Evolutionary conservation across 352 stramenopile genomes (phyloP).

Genomic region (Phytopythium mirpurense): DNA sequence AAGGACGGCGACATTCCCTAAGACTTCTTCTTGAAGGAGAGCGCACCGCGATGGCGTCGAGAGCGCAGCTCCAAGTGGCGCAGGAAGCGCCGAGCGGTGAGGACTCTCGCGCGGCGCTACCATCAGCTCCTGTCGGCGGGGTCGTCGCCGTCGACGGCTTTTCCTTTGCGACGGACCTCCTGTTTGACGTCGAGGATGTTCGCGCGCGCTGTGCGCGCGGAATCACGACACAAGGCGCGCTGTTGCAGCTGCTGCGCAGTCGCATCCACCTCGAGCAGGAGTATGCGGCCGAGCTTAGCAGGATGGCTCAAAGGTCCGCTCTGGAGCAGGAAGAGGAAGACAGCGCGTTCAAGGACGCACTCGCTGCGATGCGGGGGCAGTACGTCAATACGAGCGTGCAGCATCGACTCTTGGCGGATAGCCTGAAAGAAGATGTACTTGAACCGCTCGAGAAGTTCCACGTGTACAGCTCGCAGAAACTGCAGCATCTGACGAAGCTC

Average conservation of each 20-base stretch:
- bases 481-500: conserved; percentile 44
- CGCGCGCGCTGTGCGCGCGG: conserved; percentile 32
- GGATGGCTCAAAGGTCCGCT: conserved; percentile 53
- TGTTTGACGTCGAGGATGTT: conserved; percentile 77
- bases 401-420: conserved; percentile 62
- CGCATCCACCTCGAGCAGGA: conserved; percentile 66
- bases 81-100: neutral
- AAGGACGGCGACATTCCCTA: neutral
- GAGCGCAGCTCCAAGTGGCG: neutral
- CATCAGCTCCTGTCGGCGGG: too few relatives aligned
- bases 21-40: neutral
- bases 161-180: conserved; percentile 69
- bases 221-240: conserved; percentile 45
- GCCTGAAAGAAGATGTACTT: conserved; percentile 74
- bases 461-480: conserved; percentile 44
- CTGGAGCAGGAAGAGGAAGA: conserved; percentile 47
- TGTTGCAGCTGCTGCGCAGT: conserved; percentile 63
- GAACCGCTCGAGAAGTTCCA: conserved; percentile 62
- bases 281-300: conserved; percentile 63
- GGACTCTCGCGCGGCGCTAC: neutral
- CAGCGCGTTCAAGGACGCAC: conserved; percentile 47
- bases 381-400: conserved; percentile 84
- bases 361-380: conserved; percentile 57
- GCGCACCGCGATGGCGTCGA: neutral
- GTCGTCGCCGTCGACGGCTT: conserved; percentile 9